These are phyloP conservation scores for Plantago ovata DNA, from an alignment of 257 asterid species.

Conservation along the genomic window DNA sequence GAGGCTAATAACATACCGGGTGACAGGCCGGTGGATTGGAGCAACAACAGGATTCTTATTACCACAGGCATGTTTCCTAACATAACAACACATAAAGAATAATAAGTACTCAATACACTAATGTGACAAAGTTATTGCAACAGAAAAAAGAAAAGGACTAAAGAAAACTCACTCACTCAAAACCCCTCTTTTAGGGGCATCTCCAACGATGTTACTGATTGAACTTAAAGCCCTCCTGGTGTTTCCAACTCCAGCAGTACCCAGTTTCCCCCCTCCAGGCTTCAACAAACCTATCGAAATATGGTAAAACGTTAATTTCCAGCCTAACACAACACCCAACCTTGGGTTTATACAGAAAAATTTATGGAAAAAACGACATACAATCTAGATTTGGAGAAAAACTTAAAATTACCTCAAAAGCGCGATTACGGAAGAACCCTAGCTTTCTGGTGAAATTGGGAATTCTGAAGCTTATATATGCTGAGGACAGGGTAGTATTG, in stretches of 20 bases:
- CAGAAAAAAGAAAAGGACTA: neutral
- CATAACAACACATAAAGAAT: conserved; percentile 1
- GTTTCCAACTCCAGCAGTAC: conserved; percentile 33
- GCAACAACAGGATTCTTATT: conserved; percentile 34
- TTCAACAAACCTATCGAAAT: conserved; percentile 32
- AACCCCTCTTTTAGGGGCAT: conserved; percentile 62
- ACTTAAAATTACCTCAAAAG: no score
- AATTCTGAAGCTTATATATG: no score
- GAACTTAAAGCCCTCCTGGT: conserved; percentile 74
- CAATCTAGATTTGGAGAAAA: no score
- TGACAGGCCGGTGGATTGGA: conserved; percentile 67
- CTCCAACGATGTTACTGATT: conserved; percentile 54
- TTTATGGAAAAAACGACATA: no score
- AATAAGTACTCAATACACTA: neutral
- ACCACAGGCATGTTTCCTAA: conserved; percentile 41
- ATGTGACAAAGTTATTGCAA: neutral
- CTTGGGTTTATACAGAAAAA: no score
- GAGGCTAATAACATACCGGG: conserved; percentile 47
- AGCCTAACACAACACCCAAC: no score
- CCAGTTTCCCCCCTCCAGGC: conserved; percentile 28
- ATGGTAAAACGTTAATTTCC: conserved; percentile 2
- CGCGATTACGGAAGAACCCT: no score
- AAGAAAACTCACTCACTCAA: conserved; percentile 39
- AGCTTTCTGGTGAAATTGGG: no score
- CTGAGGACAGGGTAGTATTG: no score